A percentile compares a stretch with the other conserved stretches of the same genome.
Evolutionary conservation across 352 stramenopile species (phyloP).

Genomic region (Phytophthora sp.): DNA sequence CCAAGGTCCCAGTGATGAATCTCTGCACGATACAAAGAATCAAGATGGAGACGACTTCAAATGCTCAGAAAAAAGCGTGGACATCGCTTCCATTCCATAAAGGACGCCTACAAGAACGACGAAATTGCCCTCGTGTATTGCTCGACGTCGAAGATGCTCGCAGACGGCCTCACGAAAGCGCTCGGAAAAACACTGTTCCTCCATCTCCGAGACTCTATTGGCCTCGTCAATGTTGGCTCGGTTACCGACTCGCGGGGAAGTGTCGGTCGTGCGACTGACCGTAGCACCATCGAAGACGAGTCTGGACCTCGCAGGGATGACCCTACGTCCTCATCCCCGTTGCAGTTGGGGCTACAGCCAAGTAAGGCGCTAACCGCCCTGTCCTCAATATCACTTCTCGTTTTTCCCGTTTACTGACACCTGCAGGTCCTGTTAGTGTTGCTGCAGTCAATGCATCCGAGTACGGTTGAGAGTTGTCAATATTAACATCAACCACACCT

Average conservation of each 20-base stretch:
- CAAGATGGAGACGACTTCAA: background rate
- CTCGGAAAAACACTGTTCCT: background rate
- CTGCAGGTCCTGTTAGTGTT: background rate
- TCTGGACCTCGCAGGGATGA: no score
- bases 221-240: background rate
- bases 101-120: background rate
- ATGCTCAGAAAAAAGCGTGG: background rate
- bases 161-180: background rate
- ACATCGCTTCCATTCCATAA: background rate
- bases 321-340: no score
- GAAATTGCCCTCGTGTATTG: background rate
- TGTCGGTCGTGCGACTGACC: no score
- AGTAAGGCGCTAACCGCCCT: no score
- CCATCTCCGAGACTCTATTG: background rate
- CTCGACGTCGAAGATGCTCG: background rate
- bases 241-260: background rate
- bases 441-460: background rate
- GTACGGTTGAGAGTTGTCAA: slow-evolving; percentile 7
- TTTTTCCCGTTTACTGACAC: no score
- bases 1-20: background rate
- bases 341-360: no score
- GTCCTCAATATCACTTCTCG: no score
- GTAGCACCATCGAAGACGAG: no score
- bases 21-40: background rate
- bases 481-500: slow-evolving; percentile 4